Base-by-base conservation (phyloP, 768 basidiomycete genomes). In the Phylloporus sp. region DNA sequence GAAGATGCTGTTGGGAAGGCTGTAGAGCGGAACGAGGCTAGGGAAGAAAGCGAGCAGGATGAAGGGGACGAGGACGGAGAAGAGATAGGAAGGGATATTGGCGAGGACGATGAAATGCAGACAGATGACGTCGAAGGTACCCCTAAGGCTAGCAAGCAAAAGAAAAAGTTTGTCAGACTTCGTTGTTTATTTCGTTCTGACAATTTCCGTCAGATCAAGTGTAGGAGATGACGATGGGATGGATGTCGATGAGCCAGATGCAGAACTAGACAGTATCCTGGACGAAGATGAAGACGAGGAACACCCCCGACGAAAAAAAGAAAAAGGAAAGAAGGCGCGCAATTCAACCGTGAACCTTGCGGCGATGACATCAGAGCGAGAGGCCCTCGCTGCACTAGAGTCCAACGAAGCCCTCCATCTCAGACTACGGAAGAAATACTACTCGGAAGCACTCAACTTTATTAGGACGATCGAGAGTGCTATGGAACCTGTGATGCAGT, bases 361-460 rank as follows among this genome's bases (percentile, higher is more conserved):
- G 1, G 76, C 84, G 2, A 75, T 91, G 41, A 78, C 81, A 9
- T 76, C 84, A 40, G 88, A 88, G 58, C 85, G 90, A 63, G 82
- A 78, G 10, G 84, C 83, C 0, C 74, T 92, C 27, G 85, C 85
- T 6, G 79, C 81, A 4, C 73, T 88, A 31, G 79, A 91, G 56
- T 77, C 79, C 34, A 78, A 85, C 56, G 76, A 91, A 53, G 68
- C 88, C 35, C 75, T 81, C 5, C 77, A 80, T 46, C 76, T 91
- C 7, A 79, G 83, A 18, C 72, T 97, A 26, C 81, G 80, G 54
- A 95, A 89, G 70, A 87, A 88, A 61, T 97, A 93, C 70, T 92
- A 88, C 62, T 74, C 80, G 5, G 95, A 97, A 63, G 92, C 86
- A 4, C 73, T 97, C 35, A 75, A 70, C 50, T 98, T 98, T 67